phyloP scores from a whole-genome alignment of 2,329 filamentous ascomycete genomes.

The Trichoderma koningiopsis region DNA sequence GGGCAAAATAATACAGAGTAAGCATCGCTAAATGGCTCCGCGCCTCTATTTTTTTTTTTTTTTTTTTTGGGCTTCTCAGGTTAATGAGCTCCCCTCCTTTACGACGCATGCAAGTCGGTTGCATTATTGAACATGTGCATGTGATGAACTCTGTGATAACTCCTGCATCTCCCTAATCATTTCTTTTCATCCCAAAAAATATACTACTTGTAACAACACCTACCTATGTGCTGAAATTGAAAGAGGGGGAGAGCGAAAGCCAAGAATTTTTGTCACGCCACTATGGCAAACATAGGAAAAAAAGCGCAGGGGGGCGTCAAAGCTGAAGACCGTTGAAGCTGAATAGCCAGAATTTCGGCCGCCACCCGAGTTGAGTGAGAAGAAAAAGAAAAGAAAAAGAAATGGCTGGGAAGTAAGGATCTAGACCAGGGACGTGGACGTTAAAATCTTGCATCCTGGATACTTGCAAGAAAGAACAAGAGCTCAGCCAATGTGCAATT shows the following conservation, averaged over 20 bases:
- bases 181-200: not conserved
- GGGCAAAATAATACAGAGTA: not conserved
- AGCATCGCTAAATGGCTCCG: not conserved
- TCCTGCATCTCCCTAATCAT: not conserved
- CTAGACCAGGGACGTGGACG: not conserved
- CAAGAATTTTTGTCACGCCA: not conserved
- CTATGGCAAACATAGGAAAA: not conserved
- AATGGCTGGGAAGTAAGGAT: not conserved
- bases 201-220: not conserved
- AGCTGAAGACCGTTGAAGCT: not conserved
- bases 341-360: not conserved
- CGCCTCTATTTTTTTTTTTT: not conserved
- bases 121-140: not conserved
- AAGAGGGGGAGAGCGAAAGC: not conserved
- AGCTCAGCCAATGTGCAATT: not conserved
- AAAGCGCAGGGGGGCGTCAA: not conserved
- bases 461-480: not conserved
- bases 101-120: not conserved
- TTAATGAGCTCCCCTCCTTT: not conserved
- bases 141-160: not conserved
- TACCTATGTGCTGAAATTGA: not conserved
- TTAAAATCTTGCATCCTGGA: not conserved
- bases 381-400: not conserved
- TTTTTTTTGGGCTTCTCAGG: not conserved
- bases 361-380: not conserved